These are phyloP conservation scores for Lactarius deliciosus DNA, from an alignment of 768 basidiomycete species.

Conservation along the genomic window DNA sequence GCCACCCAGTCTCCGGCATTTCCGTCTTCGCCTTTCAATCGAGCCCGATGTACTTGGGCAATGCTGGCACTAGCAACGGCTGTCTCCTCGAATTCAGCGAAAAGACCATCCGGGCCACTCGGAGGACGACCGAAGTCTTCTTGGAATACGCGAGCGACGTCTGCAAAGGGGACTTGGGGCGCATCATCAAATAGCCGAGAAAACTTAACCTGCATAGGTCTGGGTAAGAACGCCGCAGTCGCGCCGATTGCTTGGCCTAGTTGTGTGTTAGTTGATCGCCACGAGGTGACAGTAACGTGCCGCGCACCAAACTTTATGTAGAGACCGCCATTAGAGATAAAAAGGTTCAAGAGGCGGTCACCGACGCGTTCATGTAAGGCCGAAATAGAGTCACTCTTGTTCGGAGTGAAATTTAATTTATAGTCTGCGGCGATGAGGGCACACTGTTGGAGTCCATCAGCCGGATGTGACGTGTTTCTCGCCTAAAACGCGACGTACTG, in stretches of 20 bases:
- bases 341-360: conserved; percentile 67
- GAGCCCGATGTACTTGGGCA: conserved; percentile 87
- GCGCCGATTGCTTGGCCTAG: conserved; percentile 76
- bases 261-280: conserved; percentile 8
- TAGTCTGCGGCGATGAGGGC: conserved; percentile 74
- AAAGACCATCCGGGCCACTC: conserved; percentile 67
- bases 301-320: conserved; percentile 78
- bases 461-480: background rate
- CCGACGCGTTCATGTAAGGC: conserved; percentile 85
- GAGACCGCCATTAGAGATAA: conserved; percentile 79
- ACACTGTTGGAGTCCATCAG: conserved; percentile 44
- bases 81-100: conserved; percentile 71
- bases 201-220: conserved; percentile 80
- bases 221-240: conserved; percentile 82
- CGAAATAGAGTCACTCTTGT: conserved; percentile 70
- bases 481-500: conserved; percentile 38
- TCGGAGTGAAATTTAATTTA: conserved; percentile 82
- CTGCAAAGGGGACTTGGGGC: conserved; percentile 75
- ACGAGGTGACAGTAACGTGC: conserved; percentile 22
- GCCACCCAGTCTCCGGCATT: conserved; percentile 67
- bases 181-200: conserved; percentile 85
- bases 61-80: conserved; percentile 88
- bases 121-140: conserved; percentile 68
- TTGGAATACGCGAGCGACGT: conserved; percentile 64
- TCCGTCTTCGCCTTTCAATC: conserved; percentile 41